Evolutionary conservation across 768 basidiomycete species (phyloP).

Genomic region (Tremella mesenterica): DNA sequence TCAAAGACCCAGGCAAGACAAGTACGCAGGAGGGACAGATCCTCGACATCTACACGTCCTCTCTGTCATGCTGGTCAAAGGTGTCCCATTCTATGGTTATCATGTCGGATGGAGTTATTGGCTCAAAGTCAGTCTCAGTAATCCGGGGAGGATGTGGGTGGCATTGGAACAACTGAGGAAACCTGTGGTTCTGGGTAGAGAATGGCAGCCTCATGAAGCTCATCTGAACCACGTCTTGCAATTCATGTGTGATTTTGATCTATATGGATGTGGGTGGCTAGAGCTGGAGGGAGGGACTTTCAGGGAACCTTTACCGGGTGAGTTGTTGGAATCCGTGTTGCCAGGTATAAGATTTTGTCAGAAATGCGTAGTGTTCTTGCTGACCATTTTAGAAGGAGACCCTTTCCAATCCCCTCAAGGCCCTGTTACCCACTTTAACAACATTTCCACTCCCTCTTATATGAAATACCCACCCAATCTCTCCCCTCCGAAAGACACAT

Average conservation of each 20-base stretch:
- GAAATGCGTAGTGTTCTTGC: background rate
- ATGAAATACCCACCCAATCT: conserved; percentile 31
- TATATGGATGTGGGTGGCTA: conserved; percentile 89
- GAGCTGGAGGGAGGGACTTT: conserved; percentile 54
- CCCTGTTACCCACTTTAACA: conserved; percentile 28
- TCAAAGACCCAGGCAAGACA: too few relatives aligned
- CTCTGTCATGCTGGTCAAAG: conserved; percentile 77
- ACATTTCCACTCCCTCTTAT: conserved; percentile 27
- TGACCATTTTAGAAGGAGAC: conserved; percentile 30
- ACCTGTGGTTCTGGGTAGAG: conserved; percentile 69
- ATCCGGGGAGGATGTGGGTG: conserved; percentile 63
- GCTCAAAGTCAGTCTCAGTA: conserved; percentile 69
- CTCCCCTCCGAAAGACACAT: conserved; percentile 41
- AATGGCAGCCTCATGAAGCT: conserved; percentile 74
- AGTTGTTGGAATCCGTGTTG: conserved; percentile 7
- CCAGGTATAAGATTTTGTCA: background rate
- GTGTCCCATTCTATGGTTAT: conserved; percentile 93
- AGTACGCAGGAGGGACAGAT: conserved; percentile 47
- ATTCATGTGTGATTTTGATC: conserved; percentile 87
- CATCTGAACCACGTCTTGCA: conserved; percentile 82
- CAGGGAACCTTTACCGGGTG: conserved; percentile 45
- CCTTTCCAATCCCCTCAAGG: conserved; percentile 29
- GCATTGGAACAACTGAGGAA: conserved; percentile 68
- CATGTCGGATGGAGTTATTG: conserved; percentile 74
- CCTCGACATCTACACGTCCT: conserved; percentile 49